Base-by-base conservation (phyloP, 75 land plant genomes). In the Chamaecyparis obtusa region DNA sequence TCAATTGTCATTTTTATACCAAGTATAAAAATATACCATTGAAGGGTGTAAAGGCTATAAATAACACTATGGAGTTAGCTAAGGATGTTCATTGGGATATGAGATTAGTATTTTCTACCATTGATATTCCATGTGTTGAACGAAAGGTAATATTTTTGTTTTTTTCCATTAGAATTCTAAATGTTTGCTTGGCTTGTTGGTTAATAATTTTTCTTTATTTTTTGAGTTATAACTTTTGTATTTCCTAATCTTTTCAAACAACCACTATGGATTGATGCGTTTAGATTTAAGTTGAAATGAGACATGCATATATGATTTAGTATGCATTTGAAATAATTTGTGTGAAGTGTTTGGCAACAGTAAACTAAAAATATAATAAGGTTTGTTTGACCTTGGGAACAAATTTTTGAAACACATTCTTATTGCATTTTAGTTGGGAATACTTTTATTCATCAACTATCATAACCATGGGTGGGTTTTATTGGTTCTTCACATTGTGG, bases 101-200 rank as follows among this genome's bases (percentile, higher is more conserved):
- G n/a, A 80, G 83, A 80, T 80, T 80, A 80, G 83, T 32, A 27
- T 80, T 80, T 80, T 80, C 83, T 80, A 80, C 83, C 83, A 43
- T n/a, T 80, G 83, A 80, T 80, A 44, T 30, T 5, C 44, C 83
- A 80, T 80, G 83, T 14, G 44, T 41, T 80, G 83, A 80, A 43
- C 83, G 30, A 11, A 80, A 80, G 30, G 83, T 80, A 80, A 80
- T 80, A n/a, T 80, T 41, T 19, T 39, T 41, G 27, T 80, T 80
- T 21, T 2, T 27, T 3, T 2, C 49, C 24, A 7, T 44, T 39
- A 27, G 11, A 41, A 24, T 80, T 80, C 44, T 48, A 80, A 80
- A 80, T 10, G 30, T 37, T 9, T 27, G 46, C n/a, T 8, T 80
- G 49, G 44, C 27, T 78, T n/a, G 21, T 27, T 80, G 83, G 48